Conservation (phyloP, 371 early-diverging fungal species). For the Batkoa obscura region DNA sequence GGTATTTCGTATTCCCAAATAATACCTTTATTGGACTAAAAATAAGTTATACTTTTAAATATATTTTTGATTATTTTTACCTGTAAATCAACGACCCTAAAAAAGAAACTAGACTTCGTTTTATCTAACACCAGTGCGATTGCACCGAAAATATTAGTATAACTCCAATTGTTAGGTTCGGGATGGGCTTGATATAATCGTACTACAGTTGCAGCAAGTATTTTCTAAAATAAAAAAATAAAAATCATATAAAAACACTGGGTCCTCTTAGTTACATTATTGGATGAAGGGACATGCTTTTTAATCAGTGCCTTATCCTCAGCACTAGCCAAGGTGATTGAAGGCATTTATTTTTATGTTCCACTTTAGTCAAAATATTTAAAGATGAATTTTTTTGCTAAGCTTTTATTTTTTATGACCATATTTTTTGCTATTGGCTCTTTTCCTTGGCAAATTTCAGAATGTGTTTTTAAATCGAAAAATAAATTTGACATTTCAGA, state of each 20-base stretch:
- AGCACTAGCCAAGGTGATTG: conserved; percentile 26
- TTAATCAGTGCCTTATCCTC: conserved; percentile 36
- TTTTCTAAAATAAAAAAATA: conserved; percentile 29
- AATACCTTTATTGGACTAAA: conserved; percentile 26
- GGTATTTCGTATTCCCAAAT: conserved; percentile 72
- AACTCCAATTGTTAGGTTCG: conserved; percentile 43
- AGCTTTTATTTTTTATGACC: too few species aligned
- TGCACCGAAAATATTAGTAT: conserved; percentile 60
- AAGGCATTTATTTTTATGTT: too few species aligned
- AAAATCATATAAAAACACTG: background rate
- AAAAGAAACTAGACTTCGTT: conserved; percentile 37
- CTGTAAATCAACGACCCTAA: conserved; percentile 56
- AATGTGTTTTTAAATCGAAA: too few species aligned
- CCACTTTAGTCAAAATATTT: too few species aligned
- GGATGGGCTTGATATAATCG: conserved; percentile 65
- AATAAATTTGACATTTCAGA: too few species aligned
- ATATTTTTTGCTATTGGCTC: too few species aligned
- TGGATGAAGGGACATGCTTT: conserved; percentile 21
- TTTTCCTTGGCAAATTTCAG: too few species aligned
- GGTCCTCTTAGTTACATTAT: conserved; percentile 16
- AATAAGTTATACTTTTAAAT: background rate
- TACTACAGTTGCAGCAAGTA: conserved; percentile 61
- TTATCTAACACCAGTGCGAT: conserved; percentile 44
- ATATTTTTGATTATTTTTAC: conserved; percentile 17
- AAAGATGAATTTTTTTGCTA: too few species aligned